These are phyloP conservation scores for Aspergillus thermomutatus DNA, from an alignment of 2,329 filamentous ascomycete genomes.

Conservation along the genomic window DNA sequence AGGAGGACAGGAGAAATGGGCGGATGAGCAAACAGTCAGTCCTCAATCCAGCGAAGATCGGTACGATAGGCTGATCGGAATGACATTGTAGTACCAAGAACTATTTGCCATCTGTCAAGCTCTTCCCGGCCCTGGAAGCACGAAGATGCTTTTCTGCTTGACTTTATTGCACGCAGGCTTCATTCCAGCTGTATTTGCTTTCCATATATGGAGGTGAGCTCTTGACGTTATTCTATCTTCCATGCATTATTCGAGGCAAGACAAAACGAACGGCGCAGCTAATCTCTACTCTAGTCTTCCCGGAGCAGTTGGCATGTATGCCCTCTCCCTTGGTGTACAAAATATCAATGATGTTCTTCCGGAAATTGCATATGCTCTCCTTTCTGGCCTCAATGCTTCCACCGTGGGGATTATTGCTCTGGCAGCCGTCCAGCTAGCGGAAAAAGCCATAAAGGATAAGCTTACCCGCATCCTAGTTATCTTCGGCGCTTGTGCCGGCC, in stretches of 20 bases:
- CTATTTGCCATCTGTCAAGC: conserved; percentile 68
- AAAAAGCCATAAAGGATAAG: conserved; percentile 65
- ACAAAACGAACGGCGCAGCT: neutral
- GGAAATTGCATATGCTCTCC: conserved; percentile 61
- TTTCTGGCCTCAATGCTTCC: conserved; percentile 68
- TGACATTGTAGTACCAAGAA: conserved; percentile 60
- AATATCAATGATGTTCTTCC: conserved; percentile 59
- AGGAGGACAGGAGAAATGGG: conserved; percentile 54
- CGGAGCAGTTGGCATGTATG: conserved; percentile 68
- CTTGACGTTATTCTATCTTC: neutral
- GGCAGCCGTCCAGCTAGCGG: conserved; percentile 64
- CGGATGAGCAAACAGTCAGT: conserved; percentile 64
- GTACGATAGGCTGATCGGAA: neutral
- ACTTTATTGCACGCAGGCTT: conserved; percentile 62
- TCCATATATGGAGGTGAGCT: conserved; percentile 61
- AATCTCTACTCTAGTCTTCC: conserved; percentile 52
- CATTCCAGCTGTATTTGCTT: conserved; percentile 55
- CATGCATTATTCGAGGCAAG: neutral
- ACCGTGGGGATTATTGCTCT: conserved; percentile 70
- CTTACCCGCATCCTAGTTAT: conserved; percentile 64
- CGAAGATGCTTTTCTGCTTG: conserved; percentile 70
- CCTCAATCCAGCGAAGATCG: neutral
- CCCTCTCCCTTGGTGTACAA: conserved; percentile 62
- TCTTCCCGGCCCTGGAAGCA: conserved; percentile 64
- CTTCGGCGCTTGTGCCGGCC: conserved; percentile 59